These are phyloP conservation scores for Rhododendron mucronatum DNA, from an alignment of 148 eudicot genomes.

Conservation along the genomic window DNA sequence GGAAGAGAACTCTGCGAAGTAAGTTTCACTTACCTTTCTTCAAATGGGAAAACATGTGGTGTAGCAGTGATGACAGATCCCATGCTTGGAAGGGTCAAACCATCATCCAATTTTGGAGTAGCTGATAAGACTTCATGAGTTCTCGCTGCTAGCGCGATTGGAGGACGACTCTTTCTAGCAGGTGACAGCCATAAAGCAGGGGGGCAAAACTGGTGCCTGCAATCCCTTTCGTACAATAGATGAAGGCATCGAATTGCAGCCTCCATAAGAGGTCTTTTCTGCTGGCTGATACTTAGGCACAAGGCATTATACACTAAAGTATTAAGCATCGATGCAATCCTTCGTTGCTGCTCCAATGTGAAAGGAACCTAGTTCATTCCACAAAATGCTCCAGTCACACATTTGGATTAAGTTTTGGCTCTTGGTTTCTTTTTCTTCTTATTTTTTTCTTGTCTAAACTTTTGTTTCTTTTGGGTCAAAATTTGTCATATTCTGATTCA, in stretches of 20 bases:
- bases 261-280: slow-evolving; percentile 51
- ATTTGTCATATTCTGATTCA: not conserved
- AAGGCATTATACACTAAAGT: slow-evolving; percentile 77
- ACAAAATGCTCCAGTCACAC: slow-evolving; percentile 8
- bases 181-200: slow-evolving; percentile 91
- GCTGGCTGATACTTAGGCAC: slow-evolving; percentile 39
- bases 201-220: slow-evolving; percentile 88
- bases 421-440: not conserved
- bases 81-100: slow-evolving; percentile 44
- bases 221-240: slow-evolving; percentile 91
- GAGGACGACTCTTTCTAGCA: slow-evolving; percentile 72
- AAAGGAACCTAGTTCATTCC: slow-evolving; percentile 67
- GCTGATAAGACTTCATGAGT: slow-evolving; percentile 72
- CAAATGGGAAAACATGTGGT: slow-evolving; percentile 91
- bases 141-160: slow-evolving; percentile 89
- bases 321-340: slow-evolving; percentile 79
- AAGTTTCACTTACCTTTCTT: slow-evolving; percentile 60
- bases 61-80: slow-evolving; percentile 72
- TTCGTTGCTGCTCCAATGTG: slow-evolving; percentile 82
- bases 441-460: not conserved
- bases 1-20: not conserved
- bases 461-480: not conserved
- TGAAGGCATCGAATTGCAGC: slow-evolving; percentile 83
- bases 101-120: slow-evolving; percentile 43
- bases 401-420: not conserved